Percentiles rank a stretch among this genome's conserved stretches.
These are phyloP conservation scores for Aschersonia sp. DNA, from an alignment of 2,329 filamentous ascomycete species.

Conservation along the genomic window DNA sequence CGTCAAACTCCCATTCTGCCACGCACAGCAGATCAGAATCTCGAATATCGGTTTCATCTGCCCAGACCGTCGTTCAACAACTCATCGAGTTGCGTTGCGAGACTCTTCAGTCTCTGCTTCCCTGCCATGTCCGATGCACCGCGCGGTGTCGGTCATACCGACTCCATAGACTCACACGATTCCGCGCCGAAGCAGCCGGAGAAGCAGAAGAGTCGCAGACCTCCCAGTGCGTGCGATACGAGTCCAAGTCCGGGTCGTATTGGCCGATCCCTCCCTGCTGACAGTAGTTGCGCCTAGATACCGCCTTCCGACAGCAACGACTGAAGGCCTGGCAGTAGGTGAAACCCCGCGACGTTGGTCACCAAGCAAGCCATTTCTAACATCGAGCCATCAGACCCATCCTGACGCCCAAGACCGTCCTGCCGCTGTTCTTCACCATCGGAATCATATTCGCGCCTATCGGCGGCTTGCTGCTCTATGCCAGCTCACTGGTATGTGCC, in stretches of 20 bases:
- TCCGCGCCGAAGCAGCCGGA: slow-evolving; percentile 39
- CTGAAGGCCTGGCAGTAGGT: slow-evolving; percentile 97
- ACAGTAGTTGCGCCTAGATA: slow-evolving; percentile 45
- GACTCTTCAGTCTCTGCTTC: slow-evolving; percentile 5
- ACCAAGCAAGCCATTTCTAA: slow-evolving; percentile 18
- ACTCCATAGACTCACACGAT: slow-evolving; percentile 42
- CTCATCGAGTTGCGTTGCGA: background rate
- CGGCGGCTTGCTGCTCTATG: slow-evolving; percentile 73
- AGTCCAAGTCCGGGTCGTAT: slow-evolving; percentile 3
- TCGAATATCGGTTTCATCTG: background rate
- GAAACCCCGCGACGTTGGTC: background rate
- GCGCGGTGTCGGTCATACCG: slow-evolving; percentile 28
- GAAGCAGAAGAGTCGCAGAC: slow-evolving; percentile 83
- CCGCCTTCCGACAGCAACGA: slow-evolving; percentile 90
- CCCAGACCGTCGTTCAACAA: background rate
- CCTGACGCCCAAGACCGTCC: slow-evolving; percentile 82
- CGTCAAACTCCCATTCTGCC: background rate
- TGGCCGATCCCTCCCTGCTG: slow-evolving; percentile 4
- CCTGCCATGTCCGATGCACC: slow-evolving; percentile 33
- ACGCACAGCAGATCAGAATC: background rate
- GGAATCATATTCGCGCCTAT: slow-evolving; percentile 90
- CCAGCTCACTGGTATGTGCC: slow-evolving; percentile 56
- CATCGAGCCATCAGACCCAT: slow-evolving; percentile 52
- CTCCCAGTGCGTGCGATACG: slow-evolving; percentile 53
- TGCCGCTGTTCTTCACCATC: slow-evolving; percentile 81